Evolutionary conservation across 2,329 filamentous ascomycete species (phyloP).

Genomic region (Penicillium sp.): DNA sequence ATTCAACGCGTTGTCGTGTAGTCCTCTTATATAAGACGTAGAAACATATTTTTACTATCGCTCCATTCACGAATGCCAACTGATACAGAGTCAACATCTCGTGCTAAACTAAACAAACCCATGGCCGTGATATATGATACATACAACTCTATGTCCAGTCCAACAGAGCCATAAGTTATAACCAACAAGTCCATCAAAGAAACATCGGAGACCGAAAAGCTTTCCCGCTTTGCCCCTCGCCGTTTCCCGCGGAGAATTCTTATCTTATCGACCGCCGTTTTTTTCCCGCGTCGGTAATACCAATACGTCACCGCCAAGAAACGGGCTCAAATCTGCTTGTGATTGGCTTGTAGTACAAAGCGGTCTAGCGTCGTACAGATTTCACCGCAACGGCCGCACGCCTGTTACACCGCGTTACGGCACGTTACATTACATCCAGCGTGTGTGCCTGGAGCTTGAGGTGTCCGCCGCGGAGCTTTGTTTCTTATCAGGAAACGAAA

Average conservation of each 20-base stretch:
- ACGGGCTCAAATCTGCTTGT: background rate
- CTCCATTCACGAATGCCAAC: no score
- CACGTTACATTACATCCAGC: constrained; percentile 4
- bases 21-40: no score
- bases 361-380: no score
- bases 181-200: background rate
- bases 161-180: no score
- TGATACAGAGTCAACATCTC: no score
- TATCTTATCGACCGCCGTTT: constrained; percentile 7
- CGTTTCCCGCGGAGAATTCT: constrained; percentile 9
- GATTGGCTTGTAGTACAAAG: no score
- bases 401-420: background rate
- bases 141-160: background rate
- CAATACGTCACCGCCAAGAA: constrained; percentile 1
- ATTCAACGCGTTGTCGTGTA: no score
- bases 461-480: constrained; percentile 4
- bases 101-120: no score
- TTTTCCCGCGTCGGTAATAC: constrained; percentile 4
- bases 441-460: no score
- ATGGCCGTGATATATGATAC: background rate
- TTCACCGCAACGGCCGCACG: background rate
- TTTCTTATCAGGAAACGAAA: constrained; percentile 5
- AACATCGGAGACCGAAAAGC: constrained; percentile 4
- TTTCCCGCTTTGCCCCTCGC: constrained; percentile 2
- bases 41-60: no score